Base-by-base conservation (phyloP, 2,329 filamentous ascomycete species). In the Exophiala sp. region DNA sequence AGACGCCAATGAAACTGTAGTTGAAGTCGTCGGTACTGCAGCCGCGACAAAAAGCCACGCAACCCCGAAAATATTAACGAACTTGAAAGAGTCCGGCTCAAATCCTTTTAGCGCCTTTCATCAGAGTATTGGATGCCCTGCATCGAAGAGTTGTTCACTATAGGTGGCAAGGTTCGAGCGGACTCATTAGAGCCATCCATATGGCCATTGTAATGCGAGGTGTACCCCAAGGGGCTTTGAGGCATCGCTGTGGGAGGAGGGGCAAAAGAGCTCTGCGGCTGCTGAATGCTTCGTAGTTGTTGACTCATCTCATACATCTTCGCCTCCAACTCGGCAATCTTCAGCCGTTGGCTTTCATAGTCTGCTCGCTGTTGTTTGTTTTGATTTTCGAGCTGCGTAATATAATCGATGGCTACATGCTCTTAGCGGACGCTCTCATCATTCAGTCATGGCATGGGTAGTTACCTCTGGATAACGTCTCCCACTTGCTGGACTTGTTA, bases 401-500 rank as follows among this genome's bases (percentile, higher is more conserved):
- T 75, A 46, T 75, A 74, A 42, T 75, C 73, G 46, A 74, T 74
- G 14, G 73, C 73, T 68, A 56, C 16, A 42, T 35, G 13, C 9
- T 7, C n/a, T 43, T 46, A 58, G 50, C 21, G 8, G 14, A 14
- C 7, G 8, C 32, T 16, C 34, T 14, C 14, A 11, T 10, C 22
- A 19, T 21, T 4, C 16, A 8, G 22, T 23, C 38, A 41, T 2
- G 9, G 8, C 9, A 41, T 5, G 9, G 19, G 21, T 21, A 41
- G 60, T 43, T 63, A 73, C 70, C 70, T 66, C 70, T 63, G 19
- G 70, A 73, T 16, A 75, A 58, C 1, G 72, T 75, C 56, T 75
- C 73, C 73, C 73, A 75, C 63, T 75, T 75, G 61, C 73, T 75
- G 6, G 73, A 74, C 56, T 75, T 75, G 60, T 73, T 74, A 54